Conservation (phyloP, 2,329 filamentous ascomycete species). For the Calonectria ilicicola region DNA sequence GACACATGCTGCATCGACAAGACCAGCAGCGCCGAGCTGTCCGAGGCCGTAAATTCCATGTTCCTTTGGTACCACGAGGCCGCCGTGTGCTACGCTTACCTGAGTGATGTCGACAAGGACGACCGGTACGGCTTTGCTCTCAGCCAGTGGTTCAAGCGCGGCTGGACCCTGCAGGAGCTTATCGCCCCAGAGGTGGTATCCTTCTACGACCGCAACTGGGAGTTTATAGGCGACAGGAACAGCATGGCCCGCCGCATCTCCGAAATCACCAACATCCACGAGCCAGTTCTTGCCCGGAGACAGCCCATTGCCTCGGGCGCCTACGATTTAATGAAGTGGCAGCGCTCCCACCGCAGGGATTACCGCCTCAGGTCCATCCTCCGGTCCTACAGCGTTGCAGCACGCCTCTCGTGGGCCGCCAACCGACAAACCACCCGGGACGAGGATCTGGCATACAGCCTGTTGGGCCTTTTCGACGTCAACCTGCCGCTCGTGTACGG, state of each 20-base stretch:
- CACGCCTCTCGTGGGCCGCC: constrained; percentile 44
- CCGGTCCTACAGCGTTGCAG: constrained; percentile 26
- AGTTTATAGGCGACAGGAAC: constrained; percentile 38
- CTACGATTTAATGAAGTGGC: constrained; percentile 13
- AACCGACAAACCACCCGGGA: constrained; percentile 36
- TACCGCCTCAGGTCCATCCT: constrained; percentile 24
- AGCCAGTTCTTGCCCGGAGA: constrained; percentile 21
- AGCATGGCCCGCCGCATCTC: constrained; percentile 33
- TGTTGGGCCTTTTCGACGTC: constrained; percentile 45
- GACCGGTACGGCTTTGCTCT: constrained; percentile 9
- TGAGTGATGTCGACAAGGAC: constrained; percentile 33
- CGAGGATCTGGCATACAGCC: constrained; percentile 45
- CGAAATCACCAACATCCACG: constrained; percentile 38
- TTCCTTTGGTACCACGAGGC: constrained; percentile 42
- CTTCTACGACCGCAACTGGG: constrained; percentile 44
- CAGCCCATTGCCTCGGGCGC: constrained; percentile 12
- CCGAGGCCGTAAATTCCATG: constrained; percentile 45
- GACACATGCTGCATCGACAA: constrained; percentile 46
- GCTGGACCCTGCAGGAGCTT: constrained; percentile 45
- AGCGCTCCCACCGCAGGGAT: constrained; percentile 16
- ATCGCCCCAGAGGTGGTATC: constrained; percentile 41
- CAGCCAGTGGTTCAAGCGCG: constrained; percentile 36
- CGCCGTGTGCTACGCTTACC: constrained; percentile 39
- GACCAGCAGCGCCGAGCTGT: constrained; percentile 41
- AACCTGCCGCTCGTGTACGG: constrained; percentile 47